Conservation (phyloP, 495 filamentous ascomycete species). For the Paragyromitra xinjiangensis region DNA sequence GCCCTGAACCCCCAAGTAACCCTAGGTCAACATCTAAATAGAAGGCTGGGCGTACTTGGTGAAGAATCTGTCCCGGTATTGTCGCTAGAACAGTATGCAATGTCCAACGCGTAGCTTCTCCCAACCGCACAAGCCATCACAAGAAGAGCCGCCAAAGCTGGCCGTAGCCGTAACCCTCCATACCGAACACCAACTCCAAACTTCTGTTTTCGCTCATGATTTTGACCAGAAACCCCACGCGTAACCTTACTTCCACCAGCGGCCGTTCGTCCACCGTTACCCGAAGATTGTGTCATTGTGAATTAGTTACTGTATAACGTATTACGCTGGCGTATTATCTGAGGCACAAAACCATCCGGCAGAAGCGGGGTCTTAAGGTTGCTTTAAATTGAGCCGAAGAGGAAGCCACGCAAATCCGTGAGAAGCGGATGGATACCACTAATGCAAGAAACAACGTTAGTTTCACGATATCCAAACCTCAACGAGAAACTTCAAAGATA, state of each 20-base stretch:
- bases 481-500: constrained; percentile 13
- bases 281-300: constrained; percentile 38
- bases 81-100: constrained; percentile 51
- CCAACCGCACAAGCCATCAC: constrained; percentile 37
- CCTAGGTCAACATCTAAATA: not conserved
- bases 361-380: constrained; percentile 24
- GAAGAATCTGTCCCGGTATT: constrained; percentile 43
- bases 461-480: constrained; percentile 19
- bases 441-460: constrained; percentile 27
- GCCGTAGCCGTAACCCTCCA: constrained; percentile 42
- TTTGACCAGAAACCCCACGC: constrained; percentile 48
- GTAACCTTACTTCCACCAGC: constrained; percentile 23
- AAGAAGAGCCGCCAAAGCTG: constrained; percentile 34
- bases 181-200: constrained; percentile 19
- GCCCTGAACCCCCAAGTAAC: not conserved
- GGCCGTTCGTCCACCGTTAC: constrained; percentile 4
- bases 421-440: constrained; percentile 12
- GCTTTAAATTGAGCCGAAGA: constrained; percentile 14
- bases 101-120: constrained; percentile 34
- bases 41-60: constrained; percentile 36
- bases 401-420: constrained; percentile 9
- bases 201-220: constrained; percentile 51
- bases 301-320: constrained; percentile 36
- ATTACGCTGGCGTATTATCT: constrained; percentile 25
- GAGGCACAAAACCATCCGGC: constrained; percentile 43